phyloP scores from a whole-genome alignment of 805 yeast species.

The Saccharomycopsis sp. region DNA sequence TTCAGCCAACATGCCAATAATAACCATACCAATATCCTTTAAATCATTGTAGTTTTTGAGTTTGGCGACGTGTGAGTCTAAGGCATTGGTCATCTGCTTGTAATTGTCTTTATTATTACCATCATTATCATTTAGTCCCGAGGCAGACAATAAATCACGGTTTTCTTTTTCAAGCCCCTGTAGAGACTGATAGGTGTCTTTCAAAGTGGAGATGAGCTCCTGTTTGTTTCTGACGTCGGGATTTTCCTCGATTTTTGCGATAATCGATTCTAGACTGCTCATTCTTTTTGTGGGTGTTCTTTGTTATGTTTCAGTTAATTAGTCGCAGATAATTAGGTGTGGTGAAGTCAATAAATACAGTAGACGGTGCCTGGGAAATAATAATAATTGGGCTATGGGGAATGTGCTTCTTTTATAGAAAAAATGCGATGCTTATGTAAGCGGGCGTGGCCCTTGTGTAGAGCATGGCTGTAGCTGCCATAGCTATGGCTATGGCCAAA shows the following conservation, averaged over 20 bases:
- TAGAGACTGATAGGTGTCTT: not conserved
- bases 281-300: not conserved
- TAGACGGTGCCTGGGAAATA: too few relatives aligned
- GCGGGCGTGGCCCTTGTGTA: too few relatives aligned
- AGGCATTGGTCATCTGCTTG: not conserved
- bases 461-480: too few relatives aligned
- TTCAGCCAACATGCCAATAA: constrained; percentile 4
- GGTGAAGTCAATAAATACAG: too few relatives aligned
- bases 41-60: constrained; percentile 2
- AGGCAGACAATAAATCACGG: not conserved
- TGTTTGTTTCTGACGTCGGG: not conserved
- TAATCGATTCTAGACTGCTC: not conserved
- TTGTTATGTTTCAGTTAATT: not conserved
- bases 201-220: not conserved
- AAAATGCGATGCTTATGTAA: too few relatives aligned
- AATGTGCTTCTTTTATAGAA: too few relatives aligned
- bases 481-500: too few relatives aligned
- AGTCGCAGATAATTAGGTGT: not conserved
- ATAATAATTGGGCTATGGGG: too few relatives aligned
- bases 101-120: not conserved
- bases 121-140: not conserved
- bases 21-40: constrained; percentile 1
- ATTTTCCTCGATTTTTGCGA: not conserved
- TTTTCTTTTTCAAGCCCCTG: not conserved
- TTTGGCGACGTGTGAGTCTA: not conserved